These are phyloP conservation scores for Cinnamomum chago DNA, from an alignment of 164 flowering plant genomes.

Conservation along the genomic window DNA sequence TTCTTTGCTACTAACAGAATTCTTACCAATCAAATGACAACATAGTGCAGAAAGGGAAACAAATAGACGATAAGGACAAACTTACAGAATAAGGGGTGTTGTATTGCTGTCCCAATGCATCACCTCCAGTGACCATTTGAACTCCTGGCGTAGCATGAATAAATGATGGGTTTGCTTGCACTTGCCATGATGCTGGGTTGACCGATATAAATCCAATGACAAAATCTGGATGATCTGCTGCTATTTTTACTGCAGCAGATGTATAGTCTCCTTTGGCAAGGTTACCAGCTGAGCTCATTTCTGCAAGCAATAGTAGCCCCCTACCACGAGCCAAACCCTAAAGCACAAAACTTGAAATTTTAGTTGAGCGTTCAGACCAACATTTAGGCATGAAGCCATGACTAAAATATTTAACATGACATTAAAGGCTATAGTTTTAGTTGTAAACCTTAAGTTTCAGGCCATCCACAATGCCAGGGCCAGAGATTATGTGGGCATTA, in stretches of 20 bases:
- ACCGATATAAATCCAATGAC: conserved; percentile 97
- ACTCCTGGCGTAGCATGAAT: conserved; percentile 72
- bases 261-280: conserved; percentile 95
- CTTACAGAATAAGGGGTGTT: conserved; percentile 93
- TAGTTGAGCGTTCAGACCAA: neutral
- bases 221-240: conserved; percentile 88
- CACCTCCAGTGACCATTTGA: conserved; percentile 87
- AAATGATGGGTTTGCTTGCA: conserved; percentile 64
- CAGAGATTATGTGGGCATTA: conserved; percentile 91
- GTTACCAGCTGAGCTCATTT: conserved; percentile 98
- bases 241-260: conserved; percentile 89
- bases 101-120: conserved; percentile 89
- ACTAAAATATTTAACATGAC: neutral
- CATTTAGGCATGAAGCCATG: neutral
- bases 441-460: conserved; percentile 72
- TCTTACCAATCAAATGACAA: neutral
- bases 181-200: conserved; percentile 93
- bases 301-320: conserved; percentile 88
- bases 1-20: too few species aligned
- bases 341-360: neutral
- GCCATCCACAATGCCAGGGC: conserved; percentile 97
- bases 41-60: neutral
- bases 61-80: conserved; percentile 2
- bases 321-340: conserved; percentile 93
- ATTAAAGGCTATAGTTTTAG: neutral